Percentiles rank a stretch among this genome's conserved stretches.
phyloP scores from a whole-genome alignment of 441 rosid species.

The Erodium trifolium region DNA sequence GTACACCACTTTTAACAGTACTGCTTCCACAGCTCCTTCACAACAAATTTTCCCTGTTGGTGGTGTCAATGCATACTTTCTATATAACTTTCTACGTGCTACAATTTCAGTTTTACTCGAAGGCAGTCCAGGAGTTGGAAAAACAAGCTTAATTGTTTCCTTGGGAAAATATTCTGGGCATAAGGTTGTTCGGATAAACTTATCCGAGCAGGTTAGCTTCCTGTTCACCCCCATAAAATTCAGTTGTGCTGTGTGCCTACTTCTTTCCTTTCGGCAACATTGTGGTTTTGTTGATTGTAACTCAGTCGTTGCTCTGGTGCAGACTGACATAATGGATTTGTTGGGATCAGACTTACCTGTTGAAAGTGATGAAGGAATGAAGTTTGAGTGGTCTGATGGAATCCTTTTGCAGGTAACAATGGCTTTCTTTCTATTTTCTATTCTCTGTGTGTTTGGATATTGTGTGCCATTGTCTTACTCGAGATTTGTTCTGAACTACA shows the following conservation, averaged over 20 bases:
- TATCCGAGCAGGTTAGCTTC: constrained; percentile 84
- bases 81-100: constrained; percentile 14
- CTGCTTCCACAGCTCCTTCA: constrained; percentile 6
- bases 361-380: constrained; percentile 82
- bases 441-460: neutral
- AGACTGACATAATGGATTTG: constrained; percentile 99
- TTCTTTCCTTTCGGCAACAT: constrained; percentile 7
- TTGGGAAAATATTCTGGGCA: constrained; percentile 94
- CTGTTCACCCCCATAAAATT: neutral
- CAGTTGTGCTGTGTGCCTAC: neutral
- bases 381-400: constrained; percentile 99
- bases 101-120: constrained; percentile 69
- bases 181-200: constrained; percentile 90
- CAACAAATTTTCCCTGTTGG: neutral
- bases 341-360: constrained; percentile 94
- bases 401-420: constrained; percentile 71
- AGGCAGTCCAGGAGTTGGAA: constrained; percentile 99
- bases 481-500: constrained; percentile 8
- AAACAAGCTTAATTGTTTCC: constrained; percentile 87
- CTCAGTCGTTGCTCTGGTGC: constrained; percentile 27
- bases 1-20: constrained; percentile 12
- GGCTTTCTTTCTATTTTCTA: constrained; percentile 10
- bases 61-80: constrained; percentile 7
- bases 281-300: constrained; percentile 9
- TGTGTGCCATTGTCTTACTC: constrained; percentile 10